These are phyloP conservation scores for Tetradesmus lagerheimii DNA, from an alignment of 139 green algal species.

Conservation along the genomic window DNA sequence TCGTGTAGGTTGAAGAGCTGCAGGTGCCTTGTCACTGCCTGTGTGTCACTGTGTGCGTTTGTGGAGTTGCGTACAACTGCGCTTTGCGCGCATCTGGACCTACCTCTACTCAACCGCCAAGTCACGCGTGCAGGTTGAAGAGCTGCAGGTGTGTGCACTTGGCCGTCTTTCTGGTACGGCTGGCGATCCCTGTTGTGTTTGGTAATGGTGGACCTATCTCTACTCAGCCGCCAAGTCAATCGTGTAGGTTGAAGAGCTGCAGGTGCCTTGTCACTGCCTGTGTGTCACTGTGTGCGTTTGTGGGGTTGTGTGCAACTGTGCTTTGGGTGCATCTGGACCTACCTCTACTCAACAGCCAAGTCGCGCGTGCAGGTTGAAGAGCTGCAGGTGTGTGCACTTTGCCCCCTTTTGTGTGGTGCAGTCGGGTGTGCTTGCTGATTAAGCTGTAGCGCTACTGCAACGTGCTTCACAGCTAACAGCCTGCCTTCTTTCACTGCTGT, in stretches of 20 bases:
- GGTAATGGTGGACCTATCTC: not conserved
- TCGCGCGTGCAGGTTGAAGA: slow-evolving; percentile 77
- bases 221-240: too few relatives aligned
- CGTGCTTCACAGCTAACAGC: too few relatives aligned
- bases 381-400: slow-evolving; percentile 21
- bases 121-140: too few relatives aligned
- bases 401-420: too few relatives aligned
- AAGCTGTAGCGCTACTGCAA: too few relatives aligned
- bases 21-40: slow-evolving; percentile 1
- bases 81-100: not conserved
- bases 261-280: slow-evolving; percentile 15
- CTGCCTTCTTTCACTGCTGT: not conserved
- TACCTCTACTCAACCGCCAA: too few relatives aligned
- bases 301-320: slow-evolving; percentile 33
- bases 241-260: not conserved
- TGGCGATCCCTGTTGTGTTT: not conserved
- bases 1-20: not conserved
- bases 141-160: slow-evolving; percentile 8
- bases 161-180: too few relatives aligned
- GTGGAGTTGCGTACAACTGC: too few relatives aligned
- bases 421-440: slow-evolving; percentile 75
- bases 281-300: not conserved
- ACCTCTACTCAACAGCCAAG: slow-evolving; percentile 96
- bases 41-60: too few relatives aligned
- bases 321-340: slow-evolving; percentile 97